Percentiles rank a stretch among this genome's conserved stretches.
Evolutionary conservation across 257 asterid genomes (phyloP).

Genomic region (Lantana camara): DNA sequence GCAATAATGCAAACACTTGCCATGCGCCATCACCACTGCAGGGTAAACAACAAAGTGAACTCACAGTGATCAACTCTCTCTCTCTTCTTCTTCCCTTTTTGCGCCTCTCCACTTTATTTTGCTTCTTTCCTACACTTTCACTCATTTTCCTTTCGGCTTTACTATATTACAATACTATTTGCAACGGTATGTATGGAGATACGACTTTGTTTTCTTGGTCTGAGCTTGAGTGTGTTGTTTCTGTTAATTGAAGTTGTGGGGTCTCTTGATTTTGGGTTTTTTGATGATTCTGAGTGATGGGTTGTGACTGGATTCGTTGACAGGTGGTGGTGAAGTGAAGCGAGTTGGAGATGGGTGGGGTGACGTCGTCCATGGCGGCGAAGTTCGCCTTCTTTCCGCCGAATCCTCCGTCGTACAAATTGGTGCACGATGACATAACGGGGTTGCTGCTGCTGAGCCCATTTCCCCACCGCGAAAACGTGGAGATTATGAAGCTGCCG

Average conservation of each 20-base stretch:
- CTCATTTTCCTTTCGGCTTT: conserved; percentile 28
- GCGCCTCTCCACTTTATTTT: conserved; percentile 27
- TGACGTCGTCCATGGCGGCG: conserved; percentile 99
- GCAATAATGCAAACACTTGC: conserved; percentile 44
- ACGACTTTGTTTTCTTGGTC: not conserved
- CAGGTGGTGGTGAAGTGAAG: conserved; percentile 11
- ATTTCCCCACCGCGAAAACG: conserved; percentile 90
- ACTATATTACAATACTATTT: not conserved
- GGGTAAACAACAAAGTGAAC: not conserved
- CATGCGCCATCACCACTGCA: conserved; percentile 45
- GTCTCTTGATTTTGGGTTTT: conserved; percentile 5
- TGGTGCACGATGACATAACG: conserved; percentile 73
- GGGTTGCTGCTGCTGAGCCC: conserved; percentile 81
- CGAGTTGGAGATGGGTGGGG: conserved; percentile 70
- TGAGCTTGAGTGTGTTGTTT: not conserved
- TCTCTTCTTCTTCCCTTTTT: conserved; percentile 6
- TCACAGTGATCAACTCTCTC: conserved; percentile 4
- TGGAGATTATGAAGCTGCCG: conserved; percentile 76
- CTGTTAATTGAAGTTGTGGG: not conserved
- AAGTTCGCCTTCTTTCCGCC: conserved; percentile 97
- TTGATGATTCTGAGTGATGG: not conserved
- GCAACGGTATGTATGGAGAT: conserved; percentile 31
- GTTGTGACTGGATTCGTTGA: conserved; percentile 1
- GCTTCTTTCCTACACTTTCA: conserved; percentile 37
- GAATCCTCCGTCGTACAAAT: conserved; percentile 85